Evolutionary conservation across 371 early-diverging fungal species (phyloP), one percentile per base, ranked within the genome.

Genomic region (Umbelopsis sp.): DNA sequence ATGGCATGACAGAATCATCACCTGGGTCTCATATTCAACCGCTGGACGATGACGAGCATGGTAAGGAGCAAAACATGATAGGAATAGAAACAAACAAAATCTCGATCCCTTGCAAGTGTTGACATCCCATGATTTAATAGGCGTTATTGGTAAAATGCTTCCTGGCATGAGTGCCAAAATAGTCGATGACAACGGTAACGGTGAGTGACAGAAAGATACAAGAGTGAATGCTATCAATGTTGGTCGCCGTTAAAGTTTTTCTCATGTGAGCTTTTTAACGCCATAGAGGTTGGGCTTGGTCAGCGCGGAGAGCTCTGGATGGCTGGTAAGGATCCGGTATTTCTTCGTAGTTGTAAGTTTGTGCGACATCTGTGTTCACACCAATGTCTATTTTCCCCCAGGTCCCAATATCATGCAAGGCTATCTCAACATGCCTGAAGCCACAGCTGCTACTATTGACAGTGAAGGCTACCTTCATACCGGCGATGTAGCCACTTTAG

Each of bases 301-400:
- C 72, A 89, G 53, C 67, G 69, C 2, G 93, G 94, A 35, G 94
- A 93, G 73, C 77, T 95, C 52, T 88, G 93, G 79, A 63, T 94
- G 51, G 86, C 89, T 38, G 93, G 96, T 0, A 91, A 94, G 7
- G 93, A 92, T 73, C 76, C 92, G 16, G 93, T 94, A 94, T 81
- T 83, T 74, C 79, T 67, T 70, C 44, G 45, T 50, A 48, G 46
- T 4, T 29, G 29, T 29, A 29, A 29, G 4, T 29, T 29, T 29
- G 29, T 29, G 29, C 4, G 29, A 29, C 20, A 8, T 41, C 22
- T 3, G 16, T 25, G 41, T 44, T 29, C 25, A 63, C 45, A 14
- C 44, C 9, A n/a, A 45, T 12, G 22, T 9, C 20, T n/a, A 10
- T 20, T 38, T 29, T 29, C 4, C 29, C 32, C 10, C n/a, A 63